These are phyloP conservation scores for Blastocystis sp. DNA, from an alignment of 352 stramenopile genomes.

Conservation along the genomic window DNA sequence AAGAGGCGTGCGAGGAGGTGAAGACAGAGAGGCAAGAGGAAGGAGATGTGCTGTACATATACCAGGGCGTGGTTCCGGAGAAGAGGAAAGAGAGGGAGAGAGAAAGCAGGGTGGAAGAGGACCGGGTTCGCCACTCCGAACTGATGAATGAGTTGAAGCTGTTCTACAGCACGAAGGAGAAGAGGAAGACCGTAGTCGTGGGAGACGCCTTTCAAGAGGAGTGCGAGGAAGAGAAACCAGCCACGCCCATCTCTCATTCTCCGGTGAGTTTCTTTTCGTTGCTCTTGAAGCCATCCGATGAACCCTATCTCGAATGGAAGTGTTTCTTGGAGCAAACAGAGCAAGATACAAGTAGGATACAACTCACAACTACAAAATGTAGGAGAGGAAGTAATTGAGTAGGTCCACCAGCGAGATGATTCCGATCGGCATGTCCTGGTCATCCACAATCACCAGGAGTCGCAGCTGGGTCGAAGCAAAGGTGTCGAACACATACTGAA, in stretches of 20 bases:
- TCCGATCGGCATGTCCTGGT: slow-evolving; percentile 60
- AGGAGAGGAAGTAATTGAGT: slow-evolving; percentile 59
- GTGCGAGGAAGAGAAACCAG: background rate
- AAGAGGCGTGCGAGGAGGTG: background rate
- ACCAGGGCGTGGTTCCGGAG: background rate
- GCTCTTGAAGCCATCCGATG: background rate
- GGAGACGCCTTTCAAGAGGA: background rate
- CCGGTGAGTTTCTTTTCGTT: slow-evolving; percentile 8
- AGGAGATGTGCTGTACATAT: slow-evolving; percentile 14
- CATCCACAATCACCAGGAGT: slow-evolving; percentile 63
- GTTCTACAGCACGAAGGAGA: background rate
- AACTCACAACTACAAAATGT: slow-evolving; percentile 43
- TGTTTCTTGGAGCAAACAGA: slow-evolving; percentile 12
- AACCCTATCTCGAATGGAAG: background rate
- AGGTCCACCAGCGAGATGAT: slow-evolving; percentile 63
- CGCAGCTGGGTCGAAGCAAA: slow-evolving; percentile 52
- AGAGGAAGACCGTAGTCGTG: background rate
- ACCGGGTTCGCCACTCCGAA: background rate
- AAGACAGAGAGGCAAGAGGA: background rate
- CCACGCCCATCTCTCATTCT: background rate
- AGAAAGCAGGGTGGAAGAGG: background rate
- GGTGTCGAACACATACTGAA: slow-evolving; percentile 69
- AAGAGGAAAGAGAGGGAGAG: background rate
- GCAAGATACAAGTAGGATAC: slow-evolving; percentile 15
- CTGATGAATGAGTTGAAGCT: background rate